Percentiles rank a stretch among this genome's conserved stretches.
phyloP scores from a whole-genome alignment of 495 filamentous ascomycete genomes.

The Penicillium coprophilum region DNA sequence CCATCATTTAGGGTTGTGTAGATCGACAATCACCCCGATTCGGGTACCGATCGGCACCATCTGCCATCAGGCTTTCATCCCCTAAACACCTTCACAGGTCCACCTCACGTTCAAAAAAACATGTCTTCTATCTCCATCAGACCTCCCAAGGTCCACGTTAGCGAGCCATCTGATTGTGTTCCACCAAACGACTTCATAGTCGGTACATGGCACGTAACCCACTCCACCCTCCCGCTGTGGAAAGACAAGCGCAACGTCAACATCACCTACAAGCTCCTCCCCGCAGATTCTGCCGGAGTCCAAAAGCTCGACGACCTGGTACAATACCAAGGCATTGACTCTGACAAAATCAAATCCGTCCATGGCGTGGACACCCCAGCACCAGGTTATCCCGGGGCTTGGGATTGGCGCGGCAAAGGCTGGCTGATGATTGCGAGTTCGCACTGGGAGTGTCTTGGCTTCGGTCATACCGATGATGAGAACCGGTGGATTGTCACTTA shows the following conservation, averaged over 20 bases:
- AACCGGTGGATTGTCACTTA: slow-evolving; percentile 69
- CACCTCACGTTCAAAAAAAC: not conserved
- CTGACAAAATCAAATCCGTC: slow-evolving; percentile 56
- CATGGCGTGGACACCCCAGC: slow-evolving; percentile 61
- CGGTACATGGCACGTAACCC: slow-evolving; percentile 68
- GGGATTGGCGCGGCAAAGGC: slow-evolving; percentile 73
- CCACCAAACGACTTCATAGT: slow-evolving; percentile 58
- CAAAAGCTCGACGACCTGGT: slow-evolving; percentile 65
- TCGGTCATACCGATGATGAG: slow-evolving; percentile 51
- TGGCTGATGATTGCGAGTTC: slow-evolving; percentile 61
- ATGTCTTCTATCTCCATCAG: slow-evolving; percentile 20
- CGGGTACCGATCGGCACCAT: not conserved
- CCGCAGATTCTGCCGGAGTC: slow-evolving; percentile 20
- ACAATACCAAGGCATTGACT: slow-evolving; percentile 53
- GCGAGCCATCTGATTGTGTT: slow-evolving; percentile 32
- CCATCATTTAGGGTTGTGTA: not conserved
- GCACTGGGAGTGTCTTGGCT: slow-evolving; percentile 75
- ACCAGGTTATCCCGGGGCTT: slow-evolving; percentile 43
- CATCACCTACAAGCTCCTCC: slow-evolving; percentile 64
- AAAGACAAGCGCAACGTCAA: slow-evolving; percentile 62
- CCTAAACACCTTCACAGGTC: not conserved
- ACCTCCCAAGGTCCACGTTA: slow-evolving; percentile 18
- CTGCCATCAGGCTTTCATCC: not conserved
- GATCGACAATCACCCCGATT: not conserved
- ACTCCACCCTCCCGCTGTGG: slow-evolving; percentile 76